Conservation (phyloP, 106 monocot genomes). For the Chionographis japonica region DNA sequence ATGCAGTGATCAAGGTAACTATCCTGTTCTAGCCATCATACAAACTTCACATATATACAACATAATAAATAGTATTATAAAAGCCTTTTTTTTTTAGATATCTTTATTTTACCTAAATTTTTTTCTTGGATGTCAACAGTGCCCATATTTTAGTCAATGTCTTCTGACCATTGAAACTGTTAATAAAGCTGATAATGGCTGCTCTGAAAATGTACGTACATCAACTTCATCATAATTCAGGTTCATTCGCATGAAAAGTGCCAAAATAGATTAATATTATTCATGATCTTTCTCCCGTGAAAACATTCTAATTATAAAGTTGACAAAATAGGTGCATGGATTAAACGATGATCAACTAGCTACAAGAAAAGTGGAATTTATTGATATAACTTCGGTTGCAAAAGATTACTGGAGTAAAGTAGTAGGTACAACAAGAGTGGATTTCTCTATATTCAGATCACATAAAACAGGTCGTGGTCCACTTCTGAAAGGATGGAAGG, state of each 20-base stretch:
- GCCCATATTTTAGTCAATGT: constrained; percentile 42
- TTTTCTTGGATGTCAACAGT: constrained; percentile 22
- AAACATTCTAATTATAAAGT: constrained; percentile 1
- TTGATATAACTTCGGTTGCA: constrained; percentile 41
- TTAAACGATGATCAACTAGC: constrained; percentile 43
- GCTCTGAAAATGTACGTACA: constrained; percentile 53
- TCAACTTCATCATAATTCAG: no score
- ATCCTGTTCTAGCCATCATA: neutral
- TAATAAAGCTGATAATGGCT: constrained; percentile 55
- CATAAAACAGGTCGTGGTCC: constrained; percentile 47
- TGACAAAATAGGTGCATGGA: constrained; percentile 37
- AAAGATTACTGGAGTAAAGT: constrained; percentile 65
- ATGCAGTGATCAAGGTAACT: constrained; percentile 56
- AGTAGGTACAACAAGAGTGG: constrained; percentile 26
- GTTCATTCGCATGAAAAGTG: no score
- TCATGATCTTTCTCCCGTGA: no score
- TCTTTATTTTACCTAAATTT: constrained; percentile 6
- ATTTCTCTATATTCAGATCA: constrained; percentile 54
- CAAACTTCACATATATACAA: neutral
- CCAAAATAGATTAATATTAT: no score
- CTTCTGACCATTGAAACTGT: constrained; percentile 50
- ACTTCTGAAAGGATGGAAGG: constrained; percentile 57
- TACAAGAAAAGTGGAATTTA: constrained; percentile 44
- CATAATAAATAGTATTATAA: neutral
- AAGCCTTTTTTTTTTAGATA: neutral